A percentile compares a stretch with the other conserved stretches of the same genome.
Conservation (phyloP, 495 filamentous ascomycete genomes). For the Extremus antarcticus region DNA sequence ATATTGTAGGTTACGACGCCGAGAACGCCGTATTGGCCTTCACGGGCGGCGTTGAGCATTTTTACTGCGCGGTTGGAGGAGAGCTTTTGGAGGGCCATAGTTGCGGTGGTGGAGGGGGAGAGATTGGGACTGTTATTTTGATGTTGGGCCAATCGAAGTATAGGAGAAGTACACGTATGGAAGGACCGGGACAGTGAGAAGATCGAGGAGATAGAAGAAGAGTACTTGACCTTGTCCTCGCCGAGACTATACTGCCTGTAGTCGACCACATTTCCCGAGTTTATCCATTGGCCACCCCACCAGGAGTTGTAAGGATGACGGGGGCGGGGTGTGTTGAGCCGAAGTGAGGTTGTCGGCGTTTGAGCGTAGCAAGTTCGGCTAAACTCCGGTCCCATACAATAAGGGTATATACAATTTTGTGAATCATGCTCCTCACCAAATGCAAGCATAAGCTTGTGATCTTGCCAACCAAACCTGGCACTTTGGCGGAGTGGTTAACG, state of each 20-base stretch:
- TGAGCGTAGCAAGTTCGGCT: neutral
- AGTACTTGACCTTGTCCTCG: neutral
- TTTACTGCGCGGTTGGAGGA: conserved; percentile 49
- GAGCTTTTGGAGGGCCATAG: conserved; percentile 5
- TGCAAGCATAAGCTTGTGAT: too few relatives aligned
- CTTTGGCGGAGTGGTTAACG: conserved; percentile 18
- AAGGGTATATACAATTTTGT: too few relatives aligned
- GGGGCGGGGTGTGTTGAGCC: neutral
- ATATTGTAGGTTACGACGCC: conserved; percentile 79
- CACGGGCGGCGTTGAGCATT: conserved; percentile 57
- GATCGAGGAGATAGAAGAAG: neutral
- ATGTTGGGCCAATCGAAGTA: too few relatives aligned
- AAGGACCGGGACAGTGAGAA: neutral
- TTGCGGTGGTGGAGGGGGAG: neutral
- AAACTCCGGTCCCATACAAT: too few relatives aligned
- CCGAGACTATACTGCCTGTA: neutral
- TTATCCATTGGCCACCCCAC: neutral
- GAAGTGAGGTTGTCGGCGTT: neutral
- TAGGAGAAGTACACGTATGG: neutral
- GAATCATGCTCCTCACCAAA: too few relatives aligned
- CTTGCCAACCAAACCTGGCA: conserved; percentile 2
- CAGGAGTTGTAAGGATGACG: neutral
- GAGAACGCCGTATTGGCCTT: conserved; percentile 57
- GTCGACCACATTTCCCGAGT: neutral
- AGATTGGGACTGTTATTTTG: neutral